These are phyloP conservation scores for Piper longum DNA, from an alignment of 164 flowering plant species.

Conservation along the genomic window DNA sequence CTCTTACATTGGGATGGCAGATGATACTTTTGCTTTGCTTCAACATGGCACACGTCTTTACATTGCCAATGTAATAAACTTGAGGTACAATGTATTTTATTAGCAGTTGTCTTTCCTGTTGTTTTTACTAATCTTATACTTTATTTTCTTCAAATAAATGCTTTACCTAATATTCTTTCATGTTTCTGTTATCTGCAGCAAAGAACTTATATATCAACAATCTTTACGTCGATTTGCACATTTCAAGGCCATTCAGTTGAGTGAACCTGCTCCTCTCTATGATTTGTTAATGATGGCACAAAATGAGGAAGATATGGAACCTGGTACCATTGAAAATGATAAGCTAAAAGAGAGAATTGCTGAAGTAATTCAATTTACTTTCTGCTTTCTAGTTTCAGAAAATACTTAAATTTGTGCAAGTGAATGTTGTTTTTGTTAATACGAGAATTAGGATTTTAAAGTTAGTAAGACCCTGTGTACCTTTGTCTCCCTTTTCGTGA, in stretches of 20 bases:
- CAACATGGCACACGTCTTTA: conserved; percentile 76
- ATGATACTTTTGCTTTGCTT: conserved; percentile 79
- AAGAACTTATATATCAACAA: conserved; percentile 99
- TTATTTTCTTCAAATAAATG: neutral
- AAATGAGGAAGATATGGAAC: conserved; percentile 66
- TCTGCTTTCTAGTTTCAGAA: neutral
- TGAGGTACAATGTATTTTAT: conserved; percentile 37
- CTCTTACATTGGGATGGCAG: conserved; percentile 90
- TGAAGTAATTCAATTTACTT: conserved; percentile 31
- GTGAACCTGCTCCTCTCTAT: conserved; percentile 64
- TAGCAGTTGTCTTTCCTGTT: neutral
- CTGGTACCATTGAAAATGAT: conserved; percentile 43
- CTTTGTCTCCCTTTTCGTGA: too few relatives aligned
- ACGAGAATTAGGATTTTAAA: too few relatives aligned
- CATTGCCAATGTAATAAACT: conserved; percentile 77
- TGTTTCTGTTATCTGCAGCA: conserved; percentile 34
- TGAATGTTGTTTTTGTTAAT: too few relatives aligned
- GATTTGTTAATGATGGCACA: conserved; percentile 70
- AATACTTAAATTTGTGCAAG: too few relatives aligned
- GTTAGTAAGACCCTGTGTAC: too few relatives aligned
- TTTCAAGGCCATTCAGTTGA: conserved; percentile 86
- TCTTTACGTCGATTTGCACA: conserved; percentile 81
- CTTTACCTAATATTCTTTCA: neutral
- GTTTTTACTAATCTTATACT: neutral
- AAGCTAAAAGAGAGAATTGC: conserved; percentile 68